These are phyloP conservation scores for Microdochium paspali DNA, from an alignment of 2,329 filamentous ascomycete species.

Conservation along the genomic window DNA sequence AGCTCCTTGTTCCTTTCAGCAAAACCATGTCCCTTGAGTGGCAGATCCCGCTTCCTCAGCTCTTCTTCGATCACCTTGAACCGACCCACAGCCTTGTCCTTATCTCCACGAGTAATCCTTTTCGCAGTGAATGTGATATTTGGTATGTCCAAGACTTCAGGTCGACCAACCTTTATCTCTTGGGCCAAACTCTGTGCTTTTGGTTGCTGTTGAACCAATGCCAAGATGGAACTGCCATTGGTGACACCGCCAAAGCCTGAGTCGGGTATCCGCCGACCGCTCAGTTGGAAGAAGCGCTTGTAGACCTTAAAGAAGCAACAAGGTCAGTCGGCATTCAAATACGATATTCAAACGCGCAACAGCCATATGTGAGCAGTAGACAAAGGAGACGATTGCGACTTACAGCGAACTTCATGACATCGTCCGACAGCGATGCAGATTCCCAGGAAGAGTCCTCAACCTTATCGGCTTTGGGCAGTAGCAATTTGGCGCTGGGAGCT, in stretches of 20 bases:
- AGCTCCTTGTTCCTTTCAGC: slow-evolving; percentile 31
- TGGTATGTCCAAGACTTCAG: slow-evolving; percentile 30
- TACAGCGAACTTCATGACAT: slow-evolving; percentile 64
- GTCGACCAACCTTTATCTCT: slow-evolving; percentile 33
- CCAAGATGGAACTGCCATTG: slow-evolving; percentile 45
- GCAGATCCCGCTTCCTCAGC: slow-evolving; percentile 51
- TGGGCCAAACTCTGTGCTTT: slow-evolving; percentile 56
- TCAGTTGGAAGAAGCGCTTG: slow-evolving; percentile 74
- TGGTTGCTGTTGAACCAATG: slow-evolving; percentile 40
- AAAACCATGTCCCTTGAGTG: slow-evolving; percentile 38
- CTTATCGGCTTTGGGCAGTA: background rate
- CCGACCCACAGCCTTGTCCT: slow-evolving; percentile 61
- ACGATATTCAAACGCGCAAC: too few species aligned
- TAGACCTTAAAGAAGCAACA: slow-evolving; percentile 47
- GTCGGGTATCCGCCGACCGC: slow-evolving; percentile 69
- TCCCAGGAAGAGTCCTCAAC: slow-evolving; percentile 40
- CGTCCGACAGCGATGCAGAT: slow-evolving; percentile 43
- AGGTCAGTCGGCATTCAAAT: slow-evolving; percentile 4
- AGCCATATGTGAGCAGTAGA: background rate
- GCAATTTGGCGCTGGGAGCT: background rate
- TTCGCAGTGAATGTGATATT: slow-evolving; percentile 63
- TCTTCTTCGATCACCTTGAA: slow-evolving; percentile 74
- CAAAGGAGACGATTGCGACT: slow-evolving; percentile 19
- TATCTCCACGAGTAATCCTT: slow-evolving; percentile 61
- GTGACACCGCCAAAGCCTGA: slow-evolving; percentile 47